Conservation (phyloP, 805 yeast species). For the Ogataea ramenticola region DNA sequence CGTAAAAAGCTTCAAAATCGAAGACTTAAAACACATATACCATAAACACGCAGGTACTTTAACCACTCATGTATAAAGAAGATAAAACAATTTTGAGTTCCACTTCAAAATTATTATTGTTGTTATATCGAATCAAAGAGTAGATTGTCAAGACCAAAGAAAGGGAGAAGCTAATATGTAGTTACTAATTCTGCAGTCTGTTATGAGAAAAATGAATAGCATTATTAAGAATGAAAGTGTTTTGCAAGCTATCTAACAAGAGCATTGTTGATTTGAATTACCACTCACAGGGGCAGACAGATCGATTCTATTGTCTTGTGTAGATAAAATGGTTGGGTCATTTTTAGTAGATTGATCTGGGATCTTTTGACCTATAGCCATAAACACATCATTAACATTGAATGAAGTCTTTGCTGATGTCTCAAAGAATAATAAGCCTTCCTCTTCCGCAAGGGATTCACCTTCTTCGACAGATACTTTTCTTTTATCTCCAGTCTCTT, state of each 20-base stretch:
- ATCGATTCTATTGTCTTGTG: slow-evolving; percentile 24
- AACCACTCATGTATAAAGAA: too few relatives aligned
- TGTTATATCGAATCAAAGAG: too few relatives aligned
- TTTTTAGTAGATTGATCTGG: slow-evolving; percentile 36
- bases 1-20: too few relatives aligned
- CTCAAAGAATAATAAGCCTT: slow-evolving; percentile 84
- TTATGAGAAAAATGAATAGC: too few relatives aligned
- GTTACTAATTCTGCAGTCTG: too few relatives aligned
- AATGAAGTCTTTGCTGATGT: slow-evolving; percentile 88
- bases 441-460: slow-evolving; percentile 79
- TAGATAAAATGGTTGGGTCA: slow-evolving; percentile 10
- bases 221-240: too few relatives aligned
- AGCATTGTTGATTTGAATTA: slow-evolving; percentile 20
- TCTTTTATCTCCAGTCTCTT: slow-evolving; percentile 47
- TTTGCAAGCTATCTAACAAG: too few relatives aligned
- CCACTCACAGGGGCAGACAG: slow-evolving; percentile 25
- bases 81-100: too few relatives aligned
- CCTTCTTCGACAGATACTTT: slow-evolving; percentile 88
- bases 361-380: slow-evolving; percentile 82
- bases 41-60: background rate
- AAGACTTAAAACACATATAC: too few relatives aligned
- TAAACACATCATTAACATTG: slow-evolving; percentile 86
- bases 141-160: too few relatives aligned
- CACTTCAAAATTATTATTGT: too few relatives aligned
- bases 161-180: too few relatives aligned